Evolutionary conservation across 169 alveolate genomes (phyloP).

Genomic region (Condylostoma magnum): DNA sequence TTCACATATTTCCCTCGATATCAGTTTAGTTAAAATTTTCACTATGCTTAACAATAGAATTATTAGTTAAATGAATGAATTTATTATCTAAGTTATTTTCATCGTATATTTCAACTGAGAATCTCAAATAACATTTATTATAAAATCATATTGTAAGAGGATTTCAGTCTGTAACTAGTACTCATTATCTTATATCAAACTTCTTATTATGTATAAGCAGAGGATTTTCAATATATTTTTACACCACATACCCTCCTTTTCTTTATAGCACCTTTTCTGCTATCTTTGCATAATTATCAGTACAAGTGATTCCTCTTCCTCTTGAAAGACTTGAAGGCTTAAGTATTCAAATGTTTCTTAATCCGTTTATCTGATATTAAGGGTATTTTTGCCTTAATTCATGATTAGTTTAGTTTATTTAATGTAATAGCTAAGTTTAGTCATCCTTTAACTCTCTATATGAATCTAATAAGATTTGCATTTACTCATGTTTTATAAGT

Average conservation of each 20-base stretch:
- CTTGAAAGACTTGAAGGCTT: slow-evolving; percentile 85
- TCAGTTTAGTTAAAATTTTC: slow-evolving; percentile 45
- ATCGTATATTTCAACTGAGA: slow-evolving; percentile 69
- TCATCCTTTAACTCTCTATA: neutral
- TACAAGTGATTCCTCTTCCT: slow-evolving; percentile 81
- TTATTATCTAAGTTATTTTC: slow-evolving; percentile 56
- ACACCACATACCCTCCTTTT: slow-evolving; percentile 64
- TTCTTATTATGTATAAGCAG: slow-evolving; percentile 62
- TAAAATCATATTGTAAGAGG: slow-evolving; percentile 80
- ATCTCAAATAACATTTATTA: slow-evolving; percentile 73
- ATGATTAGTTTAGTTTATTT: neutral
- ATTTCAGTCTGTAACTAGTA: slow-evolving; percentile 76
- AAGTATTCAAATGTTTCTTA: slow-evolving; percentile 78
- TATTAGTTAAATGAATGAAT: slow-evolving; percentile 74
- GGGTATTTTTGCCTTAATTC: slow-evolving; percentile 7
- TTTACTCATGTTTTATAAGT: neutral
- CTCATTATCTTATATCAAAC: slow-evolving; percentile 85
- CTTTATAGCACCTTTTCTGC: slow-evolving; percentile 50
- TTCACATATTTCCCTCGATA: slow-evolving; percentile 82
- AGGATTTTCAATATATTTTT: slow-evolving; percentile 84
- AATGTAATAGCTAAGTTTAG: neutral
- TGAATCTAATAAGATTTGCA: neutral
- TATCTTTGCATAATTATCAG: slow-evolving; percentile 66
- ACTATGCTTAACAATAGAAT: slow-evolving; percentile 72
- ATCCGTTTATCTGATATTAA: slow-evolving; percentile 55